Percentiles rank a stretch among this genome's conserved stretches.
Conservation (phyloP, 139 green algal species). For the Micromonas pusilla region DNA sequence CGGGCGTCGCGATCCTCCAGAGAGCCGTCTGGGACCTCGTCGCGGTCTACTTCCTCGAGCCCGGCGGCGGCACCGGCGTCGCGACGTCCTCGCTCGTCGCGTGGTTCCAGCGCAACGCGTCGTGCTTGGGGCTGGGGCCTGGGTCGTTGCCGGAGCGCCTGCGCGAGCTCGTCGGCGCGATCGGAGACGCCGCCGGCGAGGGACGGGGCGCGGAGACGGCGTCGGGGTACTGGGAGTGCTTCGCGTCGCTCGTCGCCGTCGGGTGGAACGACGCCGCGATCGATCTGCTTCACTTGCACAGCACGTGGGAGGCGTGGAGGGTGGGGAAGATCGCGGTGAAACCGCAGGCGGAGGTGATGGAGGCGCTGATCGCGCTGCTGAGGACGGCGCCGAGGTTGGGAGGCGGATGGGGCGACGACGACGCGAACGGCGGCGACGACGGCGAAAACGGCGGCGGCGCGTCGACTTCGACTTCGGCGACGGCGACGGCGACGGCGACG, state of each 20-base stretch:
- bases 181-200: neutral
- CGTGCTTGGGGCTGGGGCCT: neutral
- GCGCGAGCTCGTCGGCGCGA: neutral
- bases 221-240: neutral
- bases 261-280: constrained; percentile 11
- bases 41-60: neutral
- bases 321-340: neutral
- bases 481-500: neutral
- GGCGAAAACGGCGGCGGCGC: neutral
- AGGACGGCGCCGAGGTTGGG: constrained; percentile 2
- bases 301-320: constrained; percentile 11
- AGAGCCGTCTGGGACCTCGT: neutral
- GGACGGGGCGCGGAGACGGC: neutral
- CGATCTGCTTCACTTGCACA: neutral
- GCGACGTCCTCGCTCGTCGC: neutral
- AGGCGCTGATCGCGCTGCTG: neutral
- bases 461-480: neutral
- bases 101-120: constrained; percentile 1
- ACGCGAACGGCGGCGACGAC: neutral
- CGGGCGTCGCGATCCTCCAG: too few relatives aligned
- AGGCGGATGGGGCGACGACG: neutral
- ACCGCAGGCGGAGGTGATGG: neutral
- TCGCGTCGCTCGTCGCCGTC: neutral
- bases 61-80: neutral
- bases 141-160: neutral